Evolutionary conservation across 108 stramenopile species (phyloP).

Genomic region (Mayamaea pseudoterrestris): DNA sequence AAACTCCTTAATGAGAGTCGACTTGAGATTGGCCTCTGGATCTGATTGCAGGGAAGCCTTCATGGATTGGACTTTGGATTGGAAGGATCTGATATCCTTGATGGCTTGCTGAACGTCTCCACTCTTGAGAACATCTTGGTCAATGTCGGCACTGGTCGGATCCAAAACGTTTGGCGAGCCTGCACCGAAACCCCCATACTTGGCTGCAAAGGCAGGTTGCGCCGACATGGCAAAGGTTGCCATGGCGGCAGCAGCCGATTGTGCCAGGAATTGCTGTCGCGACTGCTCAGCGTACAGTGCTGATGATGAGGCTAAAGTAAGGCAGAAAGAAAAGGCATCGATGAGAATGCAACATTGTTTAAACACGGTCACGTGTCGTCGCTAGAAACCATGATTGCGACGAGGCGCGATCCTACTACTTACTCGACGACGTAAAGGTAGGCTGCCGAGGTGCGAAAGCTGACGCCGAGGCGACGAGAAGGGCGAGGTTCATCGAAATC

Average conservation of each 20-base stretch:
- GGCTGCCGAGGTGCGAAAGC: too few species aligned
- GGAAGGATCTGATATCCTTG: conserved; percentile 33
- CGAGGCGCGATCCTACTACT: too few species aligned
- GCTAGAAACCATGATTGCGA: too few species aligned
- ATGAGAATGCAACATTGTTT: too few species aligned
- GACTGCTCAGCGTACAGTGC: conserved; percentile 30
- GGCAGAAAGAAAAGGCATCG: too few species aligned
- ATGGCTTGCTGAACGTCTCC: conserved; percentile 58
- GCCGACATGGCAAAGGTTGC: conserved; percentile 16
- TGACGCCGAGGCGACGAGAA: too few species aligned
- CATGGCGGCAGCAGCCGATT: conserved; percentile 22
- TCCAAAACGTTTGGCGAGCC: conserved; percentile 65
- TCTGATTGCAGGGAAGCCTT: conserved; percentile 33
- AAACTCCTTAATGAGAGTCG: conserved; percentile 63
- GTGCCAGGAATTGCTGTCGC: conserved; percentile 44
- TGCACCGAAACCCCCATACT: conserved; percentile 65
- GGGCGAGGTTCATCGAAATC: too few species aligned
- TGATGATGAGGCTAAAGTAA: neutral
- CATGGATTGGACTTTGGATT: conserved; percentile 42
- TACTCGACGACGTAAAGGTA: too few species aligned
- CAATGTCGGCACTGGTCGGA: conserved; percentile 60
- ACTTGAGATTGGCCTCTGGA: conserved; percentile 60
- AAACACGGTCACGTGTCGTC: too few species aligned
- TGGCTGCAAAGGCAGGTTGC: conserved; percentile 61
- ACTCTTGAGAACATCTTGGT: conserved; percentile 49